Evolutionary conservation across 306 rosid genomes (phyloP), one percentile per base, ranked within the genome.

Genomic region (Begonia peltatifolia): DNA sequence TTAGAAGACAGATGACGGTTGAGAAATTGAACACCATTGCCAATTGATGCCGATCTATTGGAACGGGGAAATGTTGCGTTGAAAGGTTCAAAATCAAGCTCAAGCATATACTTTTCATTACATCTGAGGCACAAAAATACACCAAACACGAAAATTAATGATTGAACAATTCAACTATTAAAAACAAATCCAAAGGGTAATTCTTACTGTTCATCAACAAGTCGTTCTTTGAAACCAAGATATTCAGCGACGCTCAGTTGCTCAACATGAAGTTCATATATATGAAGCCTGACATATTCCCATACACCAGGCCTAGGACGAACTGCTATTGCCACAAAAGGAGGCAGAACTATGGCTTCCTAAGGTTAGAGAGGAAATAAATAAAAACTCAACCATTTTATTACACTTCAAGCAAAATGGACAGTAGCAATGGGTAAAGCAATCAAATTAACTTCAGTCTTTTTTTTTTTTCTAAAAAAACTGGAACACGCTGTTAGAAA

Each of bases 11-110:
- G 93, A 74, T 90, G 95, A 53, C 97, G 95, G 12, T 90, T 90
- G 67, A 90, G 97, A 61, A 90, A 90, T 62, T 85, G 92, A 63
- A 90, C 97, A n/a, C 97, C 95, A 76, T 90, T 90, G 56, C 97
- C 97, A 61, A 90, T 90, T 58, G 95, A 90, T 12, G 97, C 80
- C 25, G 97, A 82, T 16, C 95, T 83, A 41, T 30, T 67, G 18
- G 95, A 87, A 12, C 95, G 90, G 53, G 97, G 95, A 59, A 83
- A 74, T n/a, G 79, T 17, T 12, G 84, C 92, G 76, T 90, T 85
- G 70, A 85, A 90, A 47, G 97, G 95, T 80, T 85, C 95, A 57
- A 85, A 71, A 68, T 90, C 97, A 38, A 85, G 95, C 82, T 89
- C 97, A 55, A 85, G 75, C 14, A 76, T 65, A 53, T 60, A 65